Evolutionary conservation across 129 eudicot species (phyloP), one percentile per base, ranked within the genome.

Genomic region (Tagetes erecta): DNA sequence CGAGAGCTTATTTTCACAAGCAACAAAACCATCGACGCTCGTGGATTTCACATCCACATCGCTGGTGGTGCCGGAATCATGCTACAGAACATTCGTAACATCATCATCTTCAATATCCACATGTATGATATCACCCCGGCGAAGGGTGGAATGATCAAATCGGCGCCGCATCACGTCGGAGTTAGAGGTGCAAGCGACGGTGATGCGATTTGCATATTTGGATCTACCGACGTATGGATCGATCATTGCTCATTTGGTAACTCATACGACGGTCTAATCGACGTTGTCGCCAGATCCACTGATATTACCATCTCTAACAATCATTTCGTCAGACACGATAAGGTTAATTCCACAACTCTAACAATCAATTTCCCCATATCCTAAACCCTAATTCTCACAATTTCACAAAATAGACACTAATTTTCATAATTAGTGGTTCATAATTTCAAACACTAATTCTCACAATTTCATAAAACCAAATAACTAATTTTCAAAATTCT

Each of bases 1-100:
- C 83, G 81, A 10, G 96, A 93, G 80, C 79, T 93, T 74, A 83
- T 93, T 37, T 80, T 93, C 73, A 30, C 77, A 14, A 45, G 96
- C 50, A 73, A 90, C 69, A 93, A 93, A 82, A 93, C 96, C 11
- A 86, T 93, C 38, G 98, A 93, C 9, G 98, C 70, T 0, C 90
- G 98, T 20, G 98, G 98, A 0, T 74, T 77, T 4, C 76, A 60
- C 4, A 89, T 92, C 56, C 82, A 84, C 58, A 89, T 93, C 36
- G 74, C 88, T 2, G 9, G 81, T 34, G 98, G 98, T 10, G 92
- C 95, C 1, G 98, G 98, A 5, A 66, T 93, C 64, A 90, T 86
- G 56, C 60, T 93, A 31, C 98, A 90, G 34, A 75, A 63, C 40
- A 78, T 86, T 5, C 57, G 40, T 31, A 90, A 93, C 60, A 77